These are phyloP conservation scores for Teratosphaeria zuluensis DNA, from an alignment of 2,329 filamentous ascomycete genomes.

Conservation along the genomic window DNA sequence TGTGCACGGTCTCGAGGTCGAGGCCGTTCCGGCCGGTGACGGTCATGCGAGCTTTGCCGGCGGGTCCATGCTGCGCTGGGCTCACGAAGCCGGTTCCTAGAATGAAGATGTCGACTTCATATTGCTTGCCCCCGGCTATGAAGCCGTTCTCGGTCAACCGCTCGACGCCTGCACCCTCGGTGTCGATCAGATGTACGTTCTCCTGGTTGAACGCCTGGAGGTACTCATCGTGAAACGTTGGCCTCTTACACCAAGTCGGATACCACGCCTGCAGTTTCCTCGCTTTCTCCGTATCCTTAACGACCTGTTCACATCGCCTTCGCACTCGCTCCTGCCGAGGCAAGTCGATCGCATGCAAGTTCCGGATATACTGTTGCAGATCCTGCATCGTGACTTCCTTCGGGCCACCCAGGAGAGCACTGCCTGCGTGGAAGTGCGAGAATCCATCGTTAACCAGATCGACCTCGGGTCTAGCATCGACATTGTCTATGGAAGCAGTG, in stretches of 20 bases:
- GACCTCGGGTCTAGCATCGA: conserved; percentile 19
- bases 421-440: conserved; percentile 25
- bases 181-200: conserved; percentile 53
- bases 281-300: conserved; percentile 39
- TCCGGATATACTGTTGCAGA: conserved; percentile 28
- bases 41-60: conserved; percentile 15
- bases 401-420: conserved; percentile 29
- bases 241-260: conserved; percentile 48
- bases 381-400: conserved; percentile 28
- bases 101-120: conserved; percentile 40
- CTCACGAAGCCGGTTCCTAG: conserved; percentile 37
- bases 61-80: conserved; percentile 16
- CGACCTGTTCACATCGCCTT: conserved; percentile 39
- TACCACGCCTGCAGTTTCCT: conserved; percentile 51
- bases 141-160: conserved; percentile 39
- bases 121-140: conserved; percentile 38
- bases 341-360: conserved; percentile 34
- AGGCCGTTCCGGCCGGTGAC: conserved; percentile 34
- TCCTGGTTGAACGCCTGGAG: conserved; percentile 48
- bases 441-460: conserved; percentile 44
- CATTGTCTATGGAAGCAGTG: conserved; percentile 28
- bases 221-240: conserved; percentile 50
- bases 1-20: conserved; percentile 34
- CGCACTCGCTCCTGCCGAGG: conserved; percentile 37
- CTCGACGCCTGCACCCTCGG: conserved; percentile 44